Evolutionary conservation across 2,329 filamentous ascomycete genomes (phyloP), one percentile per base, ranked within the genome.

Genomic region (Neonectria faginata): DNA sequence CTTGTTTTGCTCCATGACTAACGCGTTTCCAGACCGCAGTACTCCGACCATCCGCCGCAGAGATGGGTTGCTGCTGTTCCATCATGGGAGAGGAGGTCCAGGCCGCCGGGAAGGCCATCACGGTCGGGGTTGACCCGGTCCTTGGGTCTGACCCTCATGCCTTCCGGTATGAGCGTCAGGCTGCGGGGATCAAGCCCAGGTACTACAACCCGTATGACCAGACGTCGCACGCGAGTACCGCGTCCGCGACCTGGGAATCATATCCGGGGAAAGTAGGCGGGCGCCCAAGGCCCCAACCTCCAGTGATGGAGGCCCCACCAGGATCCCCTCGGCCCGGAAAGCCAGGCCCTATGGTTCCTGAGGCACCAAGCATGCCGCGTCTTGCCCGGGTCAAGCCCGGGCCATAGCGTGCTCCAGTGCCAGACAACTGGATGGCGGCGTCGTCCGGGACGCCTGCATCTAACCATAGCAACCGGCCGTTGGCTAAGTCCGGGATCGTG

Each of bases 181-280:
- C 7, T 3, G 42, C 12, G 22, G 29, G 58, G 14, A 42, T 9
- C 1, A 41, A 57, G 59, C 59, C 59, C 16, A 18, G 5, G 7
- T 51, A 27, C 11, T 61, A 57, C 18, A 61, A 61, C 59, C 59
- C 59, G 25, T 14, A n/a, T 12, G 56, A 44, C 2, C 20, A 25
- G 2, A 27, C 44, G 16, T 36, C 29, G n/a, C 59, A 61, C 42
- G 12, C 16, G 14, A 27, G 31, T 3, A 47, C 41, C 4, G 31
- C 16, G 4, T 61, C 59, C 16, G 59, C 59, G n/a, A 61, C 59
- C 2, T 61, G 59, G 52, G 59, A 57, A 20, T 22, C n/a, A 14
- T 57, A 57, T 8, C 42, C 59, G 18, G 59, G 59, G n/a, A 27
- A 61, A 22, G n/a, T 25, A n/a, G 31, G 20, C 20, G 58, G 58